These are phyloP conservation scores for Phytophthora pluvialis DNA, from an alignment of 352 stramenopile species.

Conservation along the genomic window DNA sequence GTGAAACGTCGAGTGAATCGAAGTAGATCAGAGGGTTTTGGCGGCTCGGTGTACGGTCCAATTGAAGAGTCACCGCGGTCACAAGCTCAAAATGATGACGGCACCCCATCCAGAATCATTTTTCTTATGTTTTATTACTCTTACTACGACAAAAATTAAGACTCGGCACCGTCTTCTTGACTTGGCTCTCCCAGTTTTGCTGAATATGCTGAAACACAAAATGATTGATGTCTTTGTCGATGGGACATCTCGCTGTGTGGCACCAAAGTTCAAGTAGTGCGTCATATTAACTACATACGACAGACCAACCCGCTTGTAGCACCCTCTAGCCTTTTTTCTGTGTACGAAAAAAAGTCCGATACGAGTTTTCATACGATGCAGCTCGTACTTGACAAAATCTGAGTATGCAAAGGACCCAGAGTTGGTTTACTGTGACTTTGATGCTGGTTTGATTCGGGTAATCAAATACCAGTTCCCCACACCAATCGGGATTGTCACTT, in stretches of 20 bases:
- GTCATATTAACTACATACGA: not conserved
- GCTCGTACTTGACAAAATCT: not conserved
- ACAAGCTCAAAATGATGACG: not conserved
- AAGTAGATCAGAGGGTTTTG: not conserved
- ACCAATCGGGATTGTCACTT: not conserved
- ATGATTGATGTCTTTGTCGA: not conserved
- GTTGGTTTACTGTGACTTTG: not conserved
- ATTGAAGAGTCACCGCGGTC: not conserved
- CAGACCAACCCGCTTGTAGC: not conserved
- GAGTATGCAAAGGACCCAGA: not conserved
- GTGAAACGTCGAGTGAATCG: not conserved
- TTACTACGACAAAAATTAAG: not conserved
- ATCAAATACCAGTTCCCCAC: not conserved
- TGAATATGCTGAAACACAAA: not conserved
- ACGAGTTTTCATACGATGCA: not conserved
- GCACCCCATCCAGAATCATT: not conserved
- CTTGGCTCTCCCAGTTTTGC: not conserved
- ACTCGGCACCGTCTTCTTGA: not conserved
- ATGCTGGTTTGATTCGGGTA: not conserved
- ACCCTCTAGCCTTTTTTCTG: not conserved
- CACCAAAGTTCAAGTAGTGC: not conserved
- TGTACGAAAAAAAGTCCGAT: not conserved
- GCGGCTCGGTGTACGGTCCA: not conserved
- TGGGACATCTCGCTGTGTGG: not conserved
- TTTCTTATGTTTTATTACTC: not conserved